These are phyloP conservation scores for Trametes gibbosa DNA, from an alignment of 768 basidiomycete species.

Conservation along the genomic window DNA sequence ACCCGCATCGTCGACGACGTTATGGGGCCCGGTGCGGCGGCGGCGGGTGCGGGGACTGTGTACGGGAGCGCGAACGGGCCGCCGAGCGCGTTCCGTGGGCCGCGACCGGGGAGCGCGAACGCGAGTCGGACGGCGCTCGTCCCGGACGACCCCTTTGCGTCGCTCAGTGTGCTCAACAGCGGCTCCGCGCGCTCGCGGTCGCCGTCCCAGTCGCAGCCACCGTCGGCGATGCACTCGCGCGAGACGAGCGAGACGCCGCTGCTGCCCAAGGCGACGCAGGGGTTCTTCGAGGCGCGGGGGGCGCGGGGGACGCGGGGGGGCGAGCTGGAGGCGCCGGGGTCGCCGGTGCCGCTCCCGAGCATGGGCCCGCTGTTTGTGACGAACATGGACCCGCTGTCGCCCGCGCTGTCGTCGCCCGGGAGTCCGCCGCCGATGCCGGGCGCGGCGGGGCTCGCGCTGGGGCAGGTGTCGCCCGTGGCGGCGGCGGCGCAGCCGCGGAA, in stretches of 20 bases:
- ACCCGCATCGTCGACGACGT: constrained; percentile 28
- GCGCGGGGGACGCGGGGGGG: neutral
- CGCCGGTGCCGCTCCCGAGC: constrained; percentile 12
- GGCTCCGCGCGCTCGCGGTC: neutral
- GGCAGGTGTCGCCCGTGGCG: neutral
- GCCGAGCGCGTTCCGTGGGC: neutral
- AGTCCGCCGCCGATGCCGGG: neutral
- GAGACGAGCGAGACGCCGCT: constrained; percentile 18
- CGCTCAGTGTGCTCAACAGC: neutral
- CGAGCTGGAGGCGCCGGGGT: constrained; percentile 9
- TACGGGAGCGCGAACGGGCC: neutral
- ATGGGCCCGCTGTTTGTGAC: constrained; percentile 23
- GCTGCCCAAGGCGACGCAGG: neutral
- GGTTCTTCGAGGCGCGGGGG: constrained; percentile 3
- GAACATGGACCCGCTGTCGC: constrained; percentile 23
- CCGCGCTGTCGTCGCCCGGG: constrained; percentile 16
- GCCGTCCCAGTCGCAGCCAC: neutral
- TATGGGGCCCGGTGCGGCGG: constrained; percentile 23
- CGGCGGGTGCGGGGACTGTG: neutral
- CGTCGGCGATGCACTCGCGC: constrained; percentile 17
- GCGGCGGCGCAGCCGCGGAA: constrained; percentile 2
- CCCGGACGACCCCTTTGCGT: constrained; percentile 15
- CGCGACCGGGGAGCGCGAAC: neutral
- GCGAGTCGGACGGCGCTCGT: constrained; percentile 8
- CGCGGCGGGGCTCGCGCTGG: constrained; percentile 6